Base-by-base conservation (phyloP, 2,329 filamentous ascomycete genomes). In the Madurella mycetomatis region DNA sequence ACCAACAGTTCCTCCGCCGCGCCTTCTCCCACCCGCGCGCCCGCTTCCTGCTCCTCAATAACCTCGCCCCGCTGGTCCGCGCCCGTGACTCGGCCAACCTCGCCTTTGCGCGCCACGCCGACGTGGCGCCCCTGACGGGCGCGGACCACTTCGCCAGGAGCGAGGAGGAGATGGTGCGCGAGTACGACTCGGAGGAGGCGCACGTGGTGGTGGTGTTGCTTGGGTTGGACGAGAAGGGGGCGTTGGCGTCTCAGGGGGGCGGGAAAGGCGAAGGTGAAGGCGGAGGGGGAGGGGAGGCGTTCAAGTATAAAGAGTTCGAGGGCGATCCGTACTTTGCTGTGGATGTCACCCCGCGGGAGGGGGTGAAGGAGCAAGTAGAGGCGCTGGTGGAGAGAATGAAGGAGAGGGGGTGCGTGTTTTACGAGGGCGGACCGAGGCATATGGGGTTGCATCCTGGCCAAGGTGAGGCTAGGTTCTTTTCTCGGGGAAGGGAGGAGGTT, bases 261-360 rank as follows among this genome's bases (percentile, higher is more conserved):
- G 65, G 69, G 16, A 56, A 50, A 64, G 66, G 31, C 18, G 45
- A n/a, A n/a, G n/a, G n/a, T n/a, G n/a, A n/a, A n/a, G n/a, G 56
- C 9, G 79, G 74, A 0, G 34, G 69, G 16, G 56, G 51, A 64
- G 66, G 31, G 19, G 45, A 56, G 12, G 79, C 74, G 0, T 80
- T 87, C 49, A 66, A 76, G 55, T 87, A 86, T 65, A 84, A 83
- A 56, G 83, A 83, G 46, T 95, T 95, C 68, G 81, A 77, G 34
- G 94, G 92, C 2, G 79, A 80, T 47, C 92, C 94, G 1, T 95
- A 85, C 72, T 99, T 97, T 67, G 92, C 92, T 1, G 70, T 99
- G 12, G 94, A 97, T 68, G 81, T 96, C 17, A 95, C 92, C 2
- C 87, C 90, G 0, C 83, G 80, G 58, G 85, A 81, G 1, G 76